These are phyloP conservation scores for Hypomontagnella monticulosa DNA, from an alignment of 495 filamentous ascomycete species.

Conservation along the genomic window DNA sequence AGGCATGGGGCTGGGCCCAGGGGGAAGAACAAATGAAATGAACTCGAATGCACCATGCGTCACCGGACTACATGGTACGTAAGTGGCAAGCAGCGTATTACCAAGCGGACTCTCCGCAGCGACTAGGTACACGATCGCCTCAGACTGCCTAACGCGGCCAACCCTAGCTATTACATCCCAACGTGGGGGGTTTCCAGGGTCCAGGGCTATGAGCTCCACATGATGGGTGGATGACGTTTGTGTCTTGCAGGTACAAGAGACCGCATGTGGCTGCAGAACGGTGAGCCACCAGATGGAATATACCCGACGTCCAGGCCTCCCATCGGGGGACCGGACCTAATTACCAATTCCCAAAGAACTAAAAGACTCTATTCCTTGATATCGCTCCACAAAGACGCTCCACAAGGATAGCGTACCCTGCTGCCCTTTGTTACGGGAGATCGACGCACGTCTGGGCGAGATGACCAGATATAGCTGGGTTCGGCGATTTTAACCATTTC, in stretches of 20 bases:
- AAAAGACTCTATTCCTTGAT: conserved; percentile 9
- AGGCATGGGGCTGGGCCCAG: conserved; percentile 55
- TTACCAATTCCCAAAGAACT: conserved; percentile 26
- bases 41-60: neutral
- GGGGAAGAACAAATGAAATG: conserved; percentile 18
- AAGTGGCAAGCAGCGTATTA: neutral
- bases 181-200: conserved; percentile 16
- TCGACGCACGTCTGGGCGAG: conserved; percentile 13
- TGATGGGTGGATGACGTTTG: conserved; percentile 26
- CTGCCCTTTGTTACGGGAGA: conserved; percentile 26
- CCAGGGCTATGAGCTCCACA: conserved; percentile 15
- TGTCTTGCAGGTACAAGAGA: neutral
- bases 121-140: conserved; percentile 2
- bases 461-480: conserved; percentile 9
- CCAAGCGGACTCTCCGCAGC: neutral
- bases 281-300: conserved; percentile 10
- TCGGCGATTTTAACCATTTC: conserved; percentile 46
- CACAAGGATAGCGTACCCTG: conserved; percentile 14
- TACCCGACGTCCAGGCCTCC: neutral
- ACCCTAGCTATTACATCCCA: neutral
- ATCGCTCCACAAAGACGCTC: conserved; percentile 2
- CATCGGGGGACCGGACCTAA: conserved; percentile 20
- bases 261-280: neutral
- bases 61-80: conserved; percentile 4
- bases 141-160: conserved; percentile 22